phyloP scores from a whole-genome alignment of 129 eudicot species.

The Tanacetum coccineum region DNA sequence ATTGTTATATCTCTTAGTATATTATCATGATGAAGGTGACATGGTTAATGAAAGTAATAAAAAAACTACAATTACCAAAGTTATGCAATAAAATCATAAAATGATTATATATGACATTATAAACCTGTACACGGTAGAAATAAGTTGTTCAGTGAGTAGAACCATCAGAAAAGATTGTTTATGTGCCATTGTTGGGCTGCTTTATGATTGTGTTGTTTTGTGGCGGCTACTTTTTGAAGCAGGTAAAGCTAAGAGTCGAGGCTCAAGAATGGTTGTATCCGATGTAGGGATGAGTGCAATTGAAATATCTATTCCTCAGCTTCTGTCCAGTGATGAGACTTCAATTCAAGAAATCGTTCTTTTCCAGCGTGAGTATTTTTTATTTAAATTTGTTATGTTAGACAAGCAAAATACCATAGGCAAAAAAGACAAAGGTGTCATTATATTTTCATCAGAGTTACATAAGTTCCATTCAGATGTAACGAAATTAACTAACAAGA shows the following conservation, averaged over 20 bases:
- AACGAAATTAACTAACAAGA: too few relatives aligned
- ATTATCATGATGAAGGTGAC: background rate
- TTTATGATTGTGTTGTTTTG: background rate
- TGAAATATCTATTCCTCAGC: conserved; percentile 52
- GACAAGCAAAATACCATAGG: too few relatives aligned
- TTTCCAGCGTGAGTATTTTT: conserved; percentile 52
- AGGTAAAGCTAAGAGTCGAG: background rate
- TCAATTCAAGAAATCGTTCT: conserved; percentile 46
- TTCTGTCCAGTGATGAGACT: conserved; percentile 49
- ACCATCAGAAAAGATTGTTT: too few relatives aligned
- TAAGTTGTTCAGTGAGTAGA: background rate
- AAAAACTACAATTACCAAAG: background rate
- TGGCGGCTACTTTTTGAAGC: conserved; percentile 16
- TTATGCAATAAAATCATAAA: background rate
- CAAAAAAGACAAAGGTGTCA: too few relatives aligned
- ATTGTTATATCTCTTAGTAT: background rate
- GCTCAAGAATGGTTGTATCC: conserved; percentile 30
- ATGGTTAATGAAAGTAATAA: background rate
- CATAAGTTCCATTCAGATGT: too few relatives aligned
- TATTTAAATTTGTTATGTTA: background rate
- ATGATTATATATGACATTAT: background rate
- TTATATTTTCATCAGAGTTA: too few relatives aligned
- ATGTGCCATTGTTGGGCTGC: too few relatives aligned
- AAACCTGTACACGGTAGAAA: background rate
- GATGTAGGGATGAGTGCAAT: conserved; percentile 61